A percentile compares a stretch with the other conserved stretches of the same genome.
These are phyloP conservation scores for Apiotrichum sp. DNA, from an alignment of 1,284 basidiomycete species.

Conservation along the genomic window DNA sequence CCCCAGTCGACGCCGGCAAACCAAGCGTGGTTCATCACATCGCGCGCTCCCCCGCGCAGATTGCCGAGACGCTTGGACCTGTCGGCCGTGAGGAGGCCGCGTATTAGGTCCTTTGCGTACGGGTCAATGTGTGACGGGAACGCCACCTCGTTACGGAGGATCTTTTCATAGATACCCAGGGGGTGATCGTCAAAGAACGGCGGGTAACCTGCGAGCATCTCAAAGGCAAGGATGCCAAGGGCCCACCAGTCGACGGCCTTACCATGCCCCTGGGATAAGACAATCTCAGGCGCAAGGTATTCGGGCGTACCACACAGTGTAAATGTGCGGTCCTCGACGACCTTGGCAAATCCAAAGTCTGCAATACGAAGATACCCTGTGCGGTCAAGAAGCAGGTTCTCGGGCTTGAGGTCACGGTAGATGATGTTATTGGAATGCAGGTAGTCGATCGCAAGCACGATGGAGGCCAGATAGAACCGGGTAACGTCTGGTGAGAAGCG, in stretches of 20 bases:
- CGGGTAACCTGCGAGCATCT: conserved; percentile 50
- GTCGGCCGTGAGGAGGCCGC: conserved; percentile 49
- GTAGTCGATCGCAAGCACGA: conserved; percentile 51
- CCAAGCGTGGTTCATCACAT: conserved; percentile 51
- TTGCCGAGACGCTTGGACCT: conserved; percentile 50
- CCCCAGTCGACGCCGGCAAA: conserved; percentile 52
- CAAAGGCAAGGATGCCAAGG: conserved; percentile 50
- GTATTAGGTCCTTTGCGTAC: conserved; percentile 50
- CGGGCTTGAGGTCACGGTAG: conserved; percentile 53
- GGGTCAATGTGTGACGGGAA: conserved; percentile 51
- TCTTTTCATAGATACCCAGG: conserved; percentile 48
- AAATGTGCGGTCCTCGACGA: conserved; percentile 49
- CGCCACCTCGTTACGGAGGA: conserved; percentile 47
- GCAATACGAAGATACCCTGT: conserved; percentile 49
- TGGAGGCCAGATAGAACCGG: conserved; percentile 52
- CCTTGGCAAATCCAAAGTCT: conserved; percentile 53
- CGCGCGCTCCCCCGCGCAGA: conserved; percentile 48
- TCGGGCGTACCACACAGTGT: conserved; percentile 50
- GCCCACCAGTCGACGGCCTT: conserved; percentile 54
- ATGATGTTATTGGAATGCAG: conserved; percentile 50
- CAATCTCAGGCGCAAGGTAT: conserved; percentile 50
- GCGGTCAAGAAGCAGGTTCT: conserved; percentile 50
- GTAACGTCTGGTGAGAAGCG: conserved; percentile 52
- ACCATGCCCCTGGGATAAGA: conserved; percentile 50
- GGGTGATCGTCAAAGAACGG: conserved; percentile 49